Percentiles rank a stretch among this genome's conserved stretches.
These are phyloP conservation scores for Solanum sejunctum DNA, from an alignment of 257 asterid genomes.

Conservation along the genomic window DNA sequence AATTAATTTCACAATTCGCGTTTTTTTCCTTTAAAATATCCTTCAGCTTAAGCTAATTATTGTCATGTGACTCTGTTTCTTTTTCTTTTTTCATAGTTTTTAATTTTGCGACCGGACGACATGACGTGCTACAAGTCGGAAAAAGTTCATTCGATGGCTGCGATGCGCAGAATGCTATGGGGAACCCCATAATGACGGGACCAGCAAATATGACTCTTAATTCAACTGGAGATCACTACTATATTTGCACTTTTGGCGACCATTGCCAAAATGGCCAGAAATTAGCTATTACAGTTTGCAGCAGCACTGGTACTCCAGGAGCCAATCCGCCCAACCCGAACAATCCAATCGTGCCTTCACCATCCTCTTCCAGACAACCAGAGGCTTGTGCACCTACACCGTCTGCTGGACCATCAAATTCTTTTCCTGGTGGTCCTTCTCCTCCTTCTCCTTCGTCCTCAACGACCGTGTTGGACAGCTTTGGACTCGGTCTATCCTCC, in stretches of 20 bases:
- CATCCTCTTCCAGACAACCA: slow-evolving; percentile 3
- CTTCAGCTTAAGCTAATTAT: not conserved
- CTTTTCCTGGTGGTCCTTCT: not conserved
- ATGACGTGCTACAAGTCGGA: slow-evolving; percentile 4
- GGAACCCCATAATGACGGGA: not conserved
- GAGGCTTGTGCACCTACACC: slow-evolving; percentile 17
- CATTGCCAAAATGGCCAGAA: slow-evolving; percentile 13
- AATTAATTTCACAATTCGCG: not conserved
- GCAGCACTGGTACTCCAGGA: not conserved
- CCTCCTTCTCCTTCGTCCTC: not conserved
- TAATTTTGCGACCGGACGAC: not conserved
- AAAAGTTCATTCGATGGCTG: slow-evolving; percentile 7
- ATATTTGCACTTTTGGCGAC: slow-evolving; percentile 5
- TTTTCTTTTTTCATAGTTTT: not conserved
- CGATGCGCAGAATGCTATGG: not conserved
- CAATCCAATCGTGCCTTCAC: not conserved
- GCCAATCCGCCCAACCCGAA: slow-evolving; percentile 1
- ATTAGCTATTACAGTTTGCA: slow-evolving; percentile 6
- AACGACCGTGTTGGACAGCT: not conserved
- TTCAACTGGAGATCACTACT: slow-evolving; percentile 8
- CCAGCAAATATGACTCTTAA: slow-evolving; percentile 5
- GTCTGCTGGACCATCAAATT: not conserved
- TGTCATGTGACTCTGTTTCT: not conserved
- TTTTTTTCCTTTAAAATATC: not conserved
- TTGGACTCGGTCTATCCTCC: not conserved